Conservation (phyloP, 1,139 yeast species). For the Debaryomycetaceae sp. region DNA sequence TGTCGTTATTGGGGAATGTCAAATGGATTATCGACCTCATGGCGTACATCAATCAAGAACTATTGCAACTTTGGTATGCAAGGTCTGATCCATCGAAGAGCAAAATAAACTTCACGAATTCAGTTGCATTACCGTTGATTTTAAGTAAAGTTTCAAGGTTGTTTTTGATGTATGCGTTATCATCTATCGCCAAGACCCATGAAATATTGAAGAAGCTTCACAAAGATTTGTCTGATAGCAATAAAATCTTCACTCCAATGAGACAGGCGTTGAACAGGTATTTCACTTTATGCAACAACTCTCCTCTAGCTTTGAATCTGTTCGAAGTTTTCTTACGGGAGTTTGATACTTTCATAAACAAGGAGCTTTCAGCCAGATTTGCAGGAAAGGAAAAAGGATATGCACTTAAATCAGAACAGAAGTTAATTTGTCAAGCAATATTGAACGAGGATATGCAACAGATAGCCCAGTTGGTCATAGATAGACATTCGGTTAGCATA, state of each 20-base stretch:
- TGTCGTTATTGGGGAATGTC: constrained; percentile 66
- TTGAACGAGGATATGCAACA: constrained; percentile 45
- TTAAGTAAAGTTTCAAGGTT: constrained; percentile 70
- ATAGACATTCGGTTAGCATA: constrained; percentile 29
- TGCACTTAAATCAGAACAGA: constrained; percentile 56
- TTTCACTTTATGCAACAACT: constrained; percentile 48
- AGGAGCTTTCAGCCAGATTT: constrained; percentile 23
- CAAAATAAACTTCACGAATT: constrained; percentile 25
- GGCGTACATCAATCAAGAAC: constrained; percentile 64
- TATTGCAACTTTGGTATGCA: constrained; percentile 37
- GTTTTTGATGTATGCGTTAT: constrained; percentile 63
- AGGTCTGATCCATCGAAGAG: constrained; percentile 19
- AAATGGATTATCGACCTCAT: constrained; percentile 77
- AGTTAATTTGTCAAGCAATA: constrained; percentile 60
- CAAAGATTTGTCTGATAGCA: constrained; percentile 37
- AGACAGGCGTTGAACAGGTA: constrained; percentile 52
- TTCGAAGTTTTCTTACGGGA: constrained; percentile 66
- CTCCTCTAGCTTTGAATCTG: constrained; percentile 55
- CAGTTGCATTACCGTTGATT: constrained; percentile 49
- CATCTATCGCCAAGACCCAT: constrained; percentile 67
- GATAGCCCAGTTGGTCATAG: constrained; percentile 29
- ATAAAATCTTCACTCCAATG: constrained; percentile 49
- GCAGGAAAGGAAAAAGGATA: constrained; percentile 27
- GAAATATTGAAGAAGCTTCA: constrained; percentile 49
- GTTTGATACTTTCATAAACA: constrained; percentile 32